These are phyloP conservation scores for Platanthera zijinensis DNA, from an alignment of 106 monocot genomes.

Conservation along the genomic window DNA sequence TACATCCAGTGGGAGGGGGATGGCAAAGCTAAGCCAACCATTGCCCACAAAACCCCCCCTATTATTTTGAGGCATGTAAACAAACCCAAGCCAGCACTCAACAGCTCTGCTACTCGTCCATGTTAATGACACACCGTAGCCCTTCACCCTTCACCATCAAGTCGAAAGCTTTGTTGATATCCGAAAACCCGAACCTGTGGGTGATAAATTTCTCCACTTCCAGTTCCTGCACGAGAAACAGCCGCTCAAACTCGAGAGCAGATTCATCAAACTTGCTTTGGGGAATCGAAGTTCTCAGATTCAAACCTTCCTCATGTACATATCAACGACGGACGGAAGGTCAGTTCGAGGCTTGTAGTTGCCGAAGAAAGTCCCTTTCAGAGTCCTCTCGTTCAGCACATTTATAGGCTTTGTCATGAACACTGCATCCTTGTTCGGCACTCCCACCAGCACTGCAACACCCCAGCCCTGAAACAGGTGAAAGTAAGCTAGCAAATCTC, in stretches of 20 bases:
- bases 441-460: constrained; percentile 26
- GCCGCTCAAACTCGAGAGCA: background rate
- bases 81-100: background rate
- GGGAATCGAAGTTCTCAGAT: no score
- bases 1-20: background rate
- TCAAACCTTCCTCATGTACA: constrained; percentile 35
- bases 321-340: constrained; percentile 17
- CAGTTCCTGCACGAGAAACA: constrained; percentile 23
- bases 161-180: constrained; percentile 59
- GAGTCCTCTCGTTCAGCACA: constrained; percentile 20
- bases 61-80: background rate
- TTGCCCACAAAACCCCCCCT: background rate
- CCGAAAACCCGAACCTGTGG: constrained; percentile 30
- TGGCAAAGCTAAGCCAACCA: background rate
- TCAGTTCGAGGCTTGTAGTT: constrained; percentile 22
- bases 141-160: constrained; percentile 34
- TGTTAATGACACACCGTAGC: constrained; percentile 41
- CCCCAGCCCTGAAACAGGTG: constrained; percentile 19
- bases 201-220: constrained; percentile 58
- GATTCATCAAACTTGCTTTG: background rate
- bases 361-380: constrained; percentile 23
- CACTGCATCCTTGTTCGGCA: constrained; percentile 16
- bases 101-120: constrained; percentile 13
- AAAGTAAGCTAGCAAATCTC: background rate
- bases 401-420: constrained; percentile 21